Base-by-base conservation (phyloP, 1,139 yeast genomes). In the Saccharomyces pastorianus region DNA sequence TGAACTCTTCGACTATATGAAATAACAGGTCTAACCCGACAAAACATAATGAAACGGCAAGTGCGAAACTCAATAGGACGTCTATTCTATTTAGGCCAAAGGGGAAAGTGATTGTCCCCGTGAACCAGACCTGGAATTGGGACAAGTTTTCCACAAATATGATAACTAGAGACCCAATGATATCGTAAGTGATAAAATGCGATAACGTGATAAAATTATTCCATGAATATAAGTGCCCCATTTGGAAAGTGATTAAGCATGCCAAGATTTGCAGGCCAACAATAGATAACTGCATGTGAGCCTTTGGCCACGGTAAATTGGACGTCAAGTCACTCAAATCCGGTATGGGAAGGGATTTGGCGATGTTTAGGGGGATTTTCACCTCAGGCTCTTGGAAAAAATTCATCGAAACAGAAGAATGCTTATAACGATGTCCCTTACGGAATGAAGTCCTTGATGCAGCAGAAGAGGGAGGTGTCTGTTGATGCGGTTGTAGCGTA, bases 321-420 rank as follows among this genome's bases (percentile, higher is more conserved):
- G 76, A 75, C 23, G 80, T 58, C 52, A 88, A 77, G 64, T 90
- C 96, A 20, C 69, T 67, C 26, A 79, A 65, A 23, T 82, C 85
- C 0, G 99, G 99, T 0, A 90, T 82, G 0, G 96, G 93, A 58
- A 84, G 79, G 56, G 87, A 83, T 49, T 85, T 84, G 0, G 96
- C 95, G 38, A 90, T 79, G 51, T 85, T 81, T 51, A 82, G 72
- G 1, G 90, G 84, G 13, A 86, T 84, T 47, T 83, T 75, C 14
- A 82, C 84, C 6, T 90, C 85, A 0, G 97, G 96, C 65, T 91
- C 98, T 67, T 88, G 96, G 69, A 93, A 93, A 67, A 91, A 80
- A 68, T 93, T 93, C 93, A 93, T 87, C 3, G 96, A 88, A 5
- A 93, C 96, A n/a, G 97, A 89, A 4, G 97, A 89, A 59, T 93